These are phyloP conservation scores for Hypoxylon fragiforme DNA, from an alignment of 495 filamentous ascomycete species.

Conservation along the genomic window DNA sequence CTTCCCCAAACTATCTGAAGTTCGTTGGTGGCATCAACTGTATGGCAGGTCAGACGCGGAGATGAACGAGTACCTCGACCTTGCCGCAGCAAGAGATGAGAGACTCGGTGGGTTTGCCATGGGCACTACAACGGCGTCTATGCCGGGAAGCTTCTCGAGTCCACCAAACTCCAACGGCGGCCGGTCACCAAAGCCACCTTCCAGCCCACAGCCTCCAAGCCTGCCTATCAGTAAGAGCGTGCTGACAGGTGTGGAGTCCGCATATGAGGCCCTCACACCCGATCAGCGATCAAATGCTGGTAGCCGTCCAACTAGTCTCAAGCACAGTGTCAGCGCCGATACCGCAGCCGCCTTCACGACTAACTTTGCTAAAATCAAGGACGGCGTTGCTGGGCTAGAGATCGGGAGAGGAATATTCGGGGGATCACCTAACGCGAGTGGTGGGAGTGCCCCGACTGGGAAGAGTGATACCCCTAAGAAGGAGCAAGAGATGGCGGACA, in stretches of 20 bases:
- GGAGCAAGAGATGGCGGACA: constrained; percentile 39
- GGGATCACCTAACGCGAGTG: not conserved
- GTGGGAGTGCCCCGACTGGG: not conserved
- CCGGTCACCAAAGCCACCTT: constrained; percentile 29
- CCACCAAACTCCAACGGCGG: constrained; percentile 20
- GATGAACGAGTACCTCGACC: constrained; percentile 77
- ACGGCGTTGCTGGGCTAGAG: constrained; percentile 52
- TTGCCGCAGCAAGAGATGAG: constrained; percentile 39
- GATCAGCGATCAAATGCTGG: constrained; percentile 11
- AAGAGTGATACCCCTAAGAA: not conserved
- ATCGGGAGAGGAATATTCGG: constrained; percentile 41
- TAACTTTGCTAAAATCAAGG: constrained; percentile 44
- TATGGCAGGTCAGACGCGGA: constrained; percentile 85
- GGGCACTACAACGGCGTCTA: not conserved
- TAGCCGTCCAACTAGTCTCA: constrained; percentile 34
- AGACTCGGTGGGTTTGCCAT: constrained; percentile 32
- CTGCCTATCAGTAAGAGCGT: constrained; percentile 47
- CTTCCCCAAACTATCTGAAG: constrained; percentile 67
- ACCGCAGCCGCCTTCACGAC: constrained; percentile 44
- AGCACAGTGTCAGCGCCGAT: constrained; percentile 47
- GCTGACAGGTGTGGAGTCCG: constrained; percentile 45
- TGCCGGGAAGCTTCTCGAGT: constrained; percentile 11
- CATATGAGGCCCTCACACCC: constrained; percentile 45
- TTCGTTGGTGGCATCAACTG: constrained; percentile 89
- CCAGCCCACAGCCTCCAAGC: constrained; percentile 42